Evolutionary conservation across 2,329 filamentous ascomycete genomes (phyloP).

Genomic region (Microsporum ferrugineum): DNA sequence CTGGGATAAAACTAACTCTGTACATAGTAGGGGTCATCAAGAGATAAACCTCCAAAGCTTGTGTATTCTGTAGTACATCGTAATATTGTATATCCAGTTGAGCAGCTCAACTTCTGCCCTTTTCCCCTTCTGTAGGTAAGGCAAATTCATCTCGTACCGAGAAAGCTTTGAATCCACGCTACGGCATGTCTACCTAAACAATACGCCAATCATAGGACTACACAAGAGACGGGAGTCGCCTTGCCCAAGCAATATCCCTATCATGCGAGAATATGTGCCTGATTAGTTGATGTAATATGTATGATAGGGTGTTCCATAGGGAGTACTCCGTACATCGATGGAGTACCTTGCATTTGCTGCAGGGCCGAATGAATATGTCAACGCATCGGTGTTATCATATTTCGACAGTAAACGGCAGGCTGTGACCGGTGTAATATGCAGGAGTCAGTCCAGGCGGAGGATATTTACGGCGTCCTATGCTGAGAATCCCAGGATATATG

Average conservation of each 20-base stretch:
- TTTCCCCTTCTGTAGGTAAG: neutral
- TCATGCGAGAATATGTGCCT: neutral
- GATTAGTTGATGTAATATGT: neutral
- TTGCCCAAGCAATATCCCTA: neutral
- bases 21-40: no score
- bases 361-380: no score
- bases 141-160: neutral
- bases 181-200: neutral
- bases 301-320: neutral
- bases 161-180: neutral
- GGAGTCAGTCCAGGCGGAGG: neutral
- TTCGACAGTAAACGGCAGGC: no score
- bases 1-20: no score
- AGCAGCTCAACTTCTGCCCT: neutral
- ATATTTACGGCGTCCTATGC: neutral
- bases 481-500: no score
- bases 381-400: no score
- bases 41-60: no score
- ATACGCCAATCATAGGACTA: neutral
- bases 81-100: no score
- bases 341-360: neutral
- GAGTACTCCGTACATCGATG: neutral
- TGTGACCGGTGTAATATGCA: neutral
- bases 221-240: neutral
- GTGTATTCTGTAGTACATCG: no score